These are phyloP conservation scores for Pythium rishiriense DNA, from an alignment of 352 stramenopile genomes.

Conservation along the genomic window DNA sequence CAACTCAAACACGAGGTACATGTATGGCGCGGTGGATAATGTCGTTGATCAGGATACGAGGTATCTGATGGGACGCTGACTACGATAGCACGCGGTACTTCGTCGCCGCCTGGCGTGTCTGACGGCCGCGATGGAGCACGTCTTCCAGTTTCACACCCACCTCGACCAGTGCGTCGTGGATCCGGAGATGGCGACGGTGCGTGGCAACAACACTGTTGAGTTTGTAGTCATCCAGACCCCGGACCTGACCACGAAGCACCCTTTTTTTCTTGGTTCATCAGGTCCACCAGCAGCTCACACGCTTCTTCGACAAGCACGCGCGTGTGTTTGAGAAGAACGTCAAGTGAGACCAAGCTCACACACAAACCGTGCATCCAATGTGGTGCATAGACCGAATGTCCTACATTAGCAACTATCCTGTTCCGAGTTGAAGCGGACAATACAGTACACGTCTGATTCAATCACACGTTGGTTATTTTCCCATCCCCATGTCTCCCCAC, in stretches of 20 bases:
- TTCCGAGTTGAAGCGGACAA: background rate
- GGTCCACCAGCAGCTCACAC: conserved; percentile 27
- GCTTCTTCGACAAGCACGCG: conserved; percentile 32
- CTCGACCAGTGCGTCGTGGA: conserved; percentile 43
- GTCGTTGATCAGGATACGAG: too few relatives aligned
- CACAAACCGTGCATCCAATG: background rate
- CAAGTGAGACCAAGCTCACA: conserved; percentile 11
- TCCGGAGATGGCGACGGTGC: conserved; percentile 42
- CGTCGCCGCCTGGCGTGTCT: conserved; percentile 36
- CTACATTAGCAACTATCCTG: background rate
- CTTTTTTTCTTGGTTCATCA: background rate
- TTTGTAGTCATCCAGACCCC: conserved; percentile 15
- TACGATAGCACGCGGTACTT: conserved; percentile 34
- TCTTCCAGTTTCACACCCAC: conserved; percentile 51
- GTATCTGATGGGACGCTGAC: too few relatives aligned
- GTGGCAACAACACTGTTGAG: too few relatives aligned
- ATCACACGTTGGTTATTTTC: conserved; percentile 24
- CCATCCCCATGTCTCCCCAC: background rate
- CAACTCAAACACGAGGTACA: conserved; percentile 29
- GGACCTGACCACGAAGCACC: background rate
- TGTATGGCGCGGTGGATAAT: background rate
- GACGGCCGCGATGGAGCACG: conserved; percentile 42
- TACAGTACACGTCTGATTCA: background rate
- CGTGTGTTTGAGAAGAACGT: conserved; percentile 35
- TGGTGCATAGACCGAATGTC: conserved; percentile 4